Percentiles rank a stretch among this genome's conserved stretches.
Conservation (phyloP, 331 rosid species). For the Spiraea crenata region DNA sequence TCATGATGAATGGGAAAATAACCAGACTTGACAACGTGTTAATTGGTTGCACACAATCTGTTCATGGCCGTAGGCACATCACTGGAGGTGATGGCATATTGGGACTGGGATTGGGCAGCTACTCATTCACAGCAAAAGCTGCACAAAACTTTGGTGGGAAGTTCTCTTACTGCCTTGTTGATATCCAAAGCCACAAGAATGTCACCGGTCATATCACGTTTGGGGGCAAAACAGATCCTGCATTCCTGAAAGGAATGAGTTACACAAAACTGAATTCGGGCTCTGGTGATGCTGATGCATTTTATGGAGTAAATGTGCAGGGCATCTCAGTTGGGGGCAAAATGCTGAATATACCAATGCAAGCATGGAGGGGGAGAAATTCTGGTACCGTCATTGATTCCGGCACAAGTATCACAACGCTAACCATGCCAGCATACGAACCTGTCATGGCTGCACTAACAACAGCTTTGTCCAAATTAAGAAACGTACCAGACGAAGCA, state of each 20-base stretch:
- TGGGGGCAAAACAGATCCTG: conserved; percentile 29
- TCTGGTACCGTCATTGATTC: conserved; percentile 75
- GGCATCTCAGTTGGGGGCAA: conserved; percentile 48
- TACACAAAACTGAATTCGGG: conserved; percentile 38
- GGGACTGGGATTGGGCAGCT: conserved; percentile 47
- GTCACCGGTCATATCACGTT: conserved; percentile 48
- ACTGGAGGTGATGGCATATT: conserved; percentile 58
- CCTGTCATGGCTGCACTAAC: conserved; percentile 33
- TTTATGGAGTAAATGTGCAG: conserved; percentile 43
- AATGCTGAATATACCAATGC: conserved; percentile 48
- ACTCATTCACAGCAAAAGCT: conserved; percentile 46
- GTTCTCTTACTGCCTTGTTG: conserved; percentile 79
- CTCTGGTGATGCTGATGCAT: conserved; percentile 11
- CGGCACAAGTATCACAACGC: conserved; percentile 49
- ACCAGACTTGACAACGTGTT: conserved; percentile 34
- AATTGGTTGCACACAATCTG: conserved; percentile 65
- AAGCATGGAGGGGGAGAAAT: conserved; percentile 40
- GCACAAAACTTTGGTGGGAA: conserved; percentile 39
- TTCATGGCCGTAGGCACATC: conserved; percentile 18
- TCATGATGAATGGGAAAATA: conserved; percentile 37
- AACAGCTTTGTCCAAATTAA: conserved; percentile 5
- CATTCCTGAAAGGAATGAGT: background rate
- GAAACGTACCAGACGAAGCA: background rate
- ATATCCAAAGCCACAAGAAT: conserved; percentile 51
- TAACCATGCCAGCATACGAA: conserved; percentile 40